Percentiles rank a stretch among this genome's conserved stretches.
phyloP scores from a whole-genome alignment of 140 eudicot genomes.

The Erigeron philadelphicus region DNA sequence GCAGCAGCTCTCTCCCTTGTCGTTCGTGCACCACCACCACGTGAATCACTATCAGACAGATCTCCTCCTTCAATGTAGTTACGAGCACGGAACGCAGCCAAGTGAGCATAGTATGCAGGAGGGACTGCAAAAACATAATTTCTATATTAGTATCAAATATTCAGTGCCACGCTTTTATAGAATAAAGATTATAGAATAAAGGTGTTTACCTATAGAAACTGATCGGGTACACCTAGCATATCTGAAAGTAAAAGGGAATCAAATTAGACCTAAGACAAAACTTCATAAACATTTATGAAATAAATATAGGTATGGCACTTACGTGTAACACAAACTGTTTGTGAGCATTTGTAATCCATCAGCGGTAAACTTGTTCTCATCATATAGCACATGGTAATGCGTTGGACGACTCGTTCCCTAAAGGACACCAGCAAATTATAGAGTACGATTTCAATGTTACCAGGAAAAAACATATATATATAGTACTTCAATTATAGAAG shows the following conservation, averaged over 20 bases:
- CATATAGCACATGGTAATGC: slow-evolving; percentile 75
- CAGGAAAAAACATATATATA: neutral
- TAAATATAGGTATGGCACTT: neutral
- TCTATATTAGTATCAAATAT: neutral
- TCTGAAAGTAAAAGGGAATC: slow-evolving; percentile 21
- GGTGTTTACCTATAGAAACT: slow-evolving; percentile 54
- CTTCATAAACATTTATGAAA: neutral
- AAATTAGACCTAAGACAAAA: no score
- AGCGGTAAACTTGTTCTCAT: slow-evolving; percentile 68
- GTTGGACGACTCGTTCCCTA: slow-evolving; percentile 93
- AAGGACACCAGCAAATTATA: neutral
- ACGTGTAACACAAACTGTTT: slow-evolving; percentile 73
- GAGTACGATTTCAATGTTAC: no score
- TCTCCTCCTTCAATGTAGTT: slow-evolving; percentile 54
- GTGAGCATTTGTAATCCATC: slow-evolving; percentile 63
- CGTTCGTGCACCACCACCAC: slow-evolving; percentile 30
- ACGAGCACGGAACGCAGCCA: slow-evolving; percentile 75
- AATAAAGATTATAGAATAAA: neutral
- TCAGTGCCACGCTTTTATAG: neutral
- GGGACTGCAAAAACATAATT: slow-evolving; percentile 46
- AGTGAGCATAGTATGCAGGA: slow-evolving; percentile 75
- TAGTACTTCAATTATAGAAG: neutral
- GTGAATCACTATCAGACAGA: slow-evolving; percentile 38
- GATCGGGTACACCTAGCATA: slow-evolving; percentile 80
- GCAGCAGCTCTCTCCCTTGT: slow-evolving; percentile 28